Conservation (phyloP, 2,329 filamentous ascomycete species). For the Colletotrichum graminicola region DNA sequence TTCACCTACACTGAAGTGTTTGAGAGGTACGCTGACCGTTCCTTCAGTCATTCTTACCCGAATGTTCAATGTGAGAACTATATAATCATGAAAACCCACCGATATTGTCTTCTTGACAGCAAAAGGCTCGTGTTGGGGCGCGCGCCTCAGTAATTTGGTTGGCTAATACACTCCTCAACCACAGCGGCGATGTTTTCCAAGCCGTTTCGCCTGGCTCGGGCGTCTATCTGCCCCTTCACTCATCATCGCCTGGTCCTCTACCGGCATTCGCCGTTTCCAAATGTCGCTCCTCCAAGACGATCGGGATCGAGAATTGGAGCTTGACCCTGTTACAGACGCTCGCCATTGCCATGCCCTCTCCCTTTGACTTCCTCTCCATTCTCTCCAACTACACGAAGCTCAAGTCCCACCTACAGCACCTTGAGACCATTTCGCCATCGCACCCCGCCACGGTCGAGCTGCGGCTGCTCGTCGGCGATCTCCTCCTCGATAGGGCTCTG, state of each 20-base stretch:
- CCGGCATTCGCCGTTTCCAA: conserved; percentile 49
- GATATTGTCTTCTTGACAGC: too few relatives aligned
- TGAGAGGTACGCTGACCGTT: conserved; percentile 44
- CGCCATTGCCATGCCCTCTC: conserved; percentile 52
- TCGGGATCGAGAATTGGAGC: conserved; percentile 49
- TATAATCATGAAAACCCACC: too few relatives aligned
- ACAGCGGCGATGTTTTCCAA: conserved; percentile 46
- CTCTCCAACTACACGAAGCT: conserved; percentile 46
- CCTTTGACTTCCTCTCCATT: conserved; percentile 45
- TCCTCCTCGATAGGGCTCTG: conserved; percentile 47
- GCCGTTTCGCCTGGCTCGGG: conserved; percentile 48
- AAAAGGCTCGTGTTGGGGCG: not conserved
- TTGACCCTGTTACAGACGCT: conserved; percentile 56
- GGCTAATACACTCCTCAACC: conserved; percentile 10
- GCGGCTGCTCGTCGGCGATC: conserved; percentile 46
- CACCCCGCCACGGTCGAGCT: conserved; percentile 45
- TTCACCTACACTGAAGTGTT: conserved; percentile 41
- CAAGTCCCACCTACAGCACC: conserved; percentile 41
- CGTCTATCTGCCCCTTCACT: conserved; percentile 44
- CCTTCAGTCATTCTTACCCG: not conserved
- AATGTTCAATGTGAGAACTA: too few relatives aligned
- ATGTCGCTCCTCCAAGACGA: conserved; percentile 42
- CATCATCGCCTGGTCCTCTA: conserved; percentile 40
- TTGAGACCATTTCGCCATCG: conserved; percentile 33
- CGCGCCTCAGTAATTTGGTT: not conserved